phyloP scores from a whole-genome alignment of 2,329 filamentous ascomycete species.

The Alternaria sp. region DNA sequence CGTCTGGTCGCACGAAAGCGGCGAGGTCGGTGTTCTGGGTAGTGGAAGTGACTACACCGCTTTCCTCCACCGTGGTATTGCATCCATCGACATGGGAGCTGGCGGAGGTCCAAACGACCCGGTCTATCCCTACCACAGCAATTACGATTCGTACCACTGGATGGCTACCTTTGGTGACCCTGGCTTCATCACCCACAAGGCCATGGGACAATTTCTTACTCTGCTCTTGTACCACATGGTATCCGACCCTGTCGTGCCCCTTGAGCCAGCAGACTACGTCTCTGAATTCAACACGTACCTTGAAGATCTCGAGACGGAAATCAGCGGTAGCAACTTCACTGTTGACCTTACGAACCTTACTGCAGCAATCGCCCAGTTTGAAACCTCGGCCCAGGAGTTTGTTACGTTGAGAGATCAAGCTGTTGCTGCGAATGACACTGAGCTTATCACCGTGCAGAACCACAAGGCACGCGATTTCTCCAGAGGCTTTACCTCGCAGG shows the following conservation, averaged over 20 bases:
- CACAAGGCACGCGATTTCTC: slow-evolving; percentile 58
- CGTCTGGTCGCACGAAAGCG: slow-evolving; percentile 51
- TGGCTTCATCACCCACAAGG: slow-evolving; percentile 59
- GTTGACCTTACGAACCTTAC: slow-evolving; percentile 46
- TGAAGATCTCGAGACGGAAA: slow-evolving; percentile 42
- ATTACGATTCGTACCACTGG: slow-evolving; percentile 62
- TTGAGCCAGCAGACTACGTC: slow-evolving; percentile 52
- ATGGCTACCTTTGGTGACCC: slow-evolving; percentile 63
- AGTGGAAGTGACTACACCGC: slow-evolving; percentile 59
- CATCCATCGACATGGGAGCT: slow-evolving; percentile 55
- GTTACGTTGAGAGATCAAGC: slow-evolving; percentile 41
- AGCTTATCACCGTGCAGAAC: slow-evolving; percentile 52
- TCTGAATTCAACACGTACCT: slow-evolving; percentile 51
- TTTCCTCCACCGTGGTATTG: slow-evolving; percentile 58
- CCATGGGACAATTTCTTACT: slow-evolving; percentile 59
- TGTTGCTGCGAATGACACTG: slow-evolving; percentile 37
- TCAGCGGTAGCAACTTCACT: slow-evolving; percentile 39
- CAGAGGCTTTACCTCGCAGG: slow-evolving; percentile 56
- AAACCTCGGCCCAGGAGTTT: slow-evolving; percentile 38
- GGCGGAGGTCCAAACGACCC: slow-evolving; percentile 51
- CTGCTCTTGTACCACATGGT: slow-evolving; percentile 56
- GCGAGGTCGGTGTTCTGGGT: slow-evolving; percentile 55
- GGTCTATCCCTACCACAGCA: slow-evolving; percentile 59
- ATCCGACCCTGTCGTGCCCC: slow-evolving; percentile 51
- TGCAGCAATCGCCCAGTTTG: slow-evolving; percentile 51